Evolutionary conservation across 164 flowering plant genomes (phyloP).

Genomic region (Kalanchoe fedtschenkoi): DNA sequence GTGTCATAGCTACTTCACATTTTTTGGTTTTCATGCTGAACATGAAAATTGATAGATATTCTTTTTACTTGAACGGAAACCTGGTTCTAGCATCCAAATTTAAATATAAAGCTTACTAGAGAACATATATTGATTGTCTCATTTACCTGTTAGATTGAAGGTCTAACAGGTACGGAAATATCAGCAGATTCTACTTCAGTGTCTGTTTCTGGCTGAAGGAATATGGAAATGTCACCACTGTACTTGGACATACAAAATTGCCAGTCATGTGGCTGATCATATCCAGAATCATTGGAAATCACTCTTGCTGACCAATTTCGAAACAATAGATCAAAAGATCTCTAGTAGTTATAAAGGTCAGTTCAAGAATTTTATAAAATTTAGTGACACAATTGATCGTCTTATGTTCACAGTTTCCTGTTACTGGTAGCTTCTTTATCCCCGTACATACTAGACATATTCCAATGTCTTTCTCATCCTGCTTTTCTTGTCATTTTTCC

Average conservation of each 20-base stretch:
- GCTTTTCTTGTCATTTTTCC: background rate
- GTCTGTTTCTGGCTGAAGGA: slow-evolving; percentile 5
- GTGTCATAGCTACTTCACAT: background rate
- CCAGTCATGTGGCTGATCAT: background rate
- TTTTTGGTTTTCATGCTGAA: slow-evolving; percentile 1
- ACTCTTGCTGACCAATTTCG: slow-evolving; percentile 2
- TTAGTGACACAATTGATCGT: background rate
- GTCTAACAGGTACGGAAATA: too few species aligned
- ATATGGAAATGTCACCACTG: slow-evolving; percentile 5
- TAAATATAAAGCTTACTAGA: background rate
- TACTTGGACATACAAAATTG: background rate
- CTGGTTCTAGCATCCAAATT: background rate
- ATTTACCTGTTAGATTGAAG: background rate
- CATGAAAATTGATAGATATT: background rate
- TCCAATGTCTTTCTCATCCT: background rate
- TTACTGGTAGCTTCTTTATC: background rate
- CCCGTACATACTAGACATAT: background rate
- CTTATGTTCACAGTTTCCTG: background rate
- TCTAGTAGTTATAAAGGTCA: slow-evolving; percentile 2
- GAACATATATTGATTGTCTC: background rate
- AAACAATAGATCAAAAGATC: background rate
- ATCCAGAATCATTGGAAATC: too few species aligned
- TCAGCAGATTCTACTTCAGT: too few species aligned
- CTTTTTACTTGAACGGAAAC: background rate
- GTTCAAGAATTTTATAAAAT: background rate